Base-by-base conservation (phyloP, 345 rosid genomes). In the Gossypium raimondii region DNA sequence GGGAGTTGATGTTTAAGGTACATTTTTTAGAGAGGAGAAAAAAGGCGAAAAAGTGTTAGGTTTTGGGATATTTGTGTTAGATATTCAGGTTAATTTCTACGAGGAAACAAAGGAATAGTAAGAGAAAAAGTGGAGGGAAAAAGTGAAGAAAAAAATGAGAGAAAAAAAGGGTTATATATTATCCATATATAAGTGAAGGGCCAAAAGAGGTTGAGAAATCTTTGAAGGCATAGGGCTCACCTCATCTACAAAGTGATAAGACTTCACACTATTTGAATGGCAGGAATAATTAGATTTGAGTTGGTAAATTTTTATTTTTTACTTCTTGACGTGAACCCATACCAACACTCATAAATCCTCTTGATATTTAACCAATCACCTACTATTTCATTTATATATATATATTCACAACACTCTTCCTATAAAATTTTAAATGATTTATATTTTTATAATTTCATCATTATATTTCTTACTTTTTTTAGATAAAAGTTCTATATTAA, bases 131-230 rank as follows among this genome's bases (percentile, higher is more conserved):
- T 9, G 76, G 27, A 61, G 25, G 55, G 3, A 9, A 17, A 13
- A 16, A 29, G 38, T 29, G 38, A 29, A 0, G 38, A 4, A 29
- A 3, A 29, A 34, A 34, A 34, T 2, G 14, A 41, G 43, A 16
- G 5, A 17, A 8, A 11, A 66, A 73, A 38, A 25, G 57, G 47
- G 67, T 53, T 73, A 1, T 79, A 78, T 66, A 10, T 79, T 81
- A 79, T 85, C 87, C 80, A 76, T 17, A 75, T 74, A 85, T 75
- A 85, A 85, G 85, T 41, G 87, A 87, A 85, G 88, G 90, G 85
- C 83, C 78, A 76, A 76, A 78, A 85, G 80, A 44, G 85, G 73
- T 45, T 4, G 78, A 77, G 85, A 79, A 75, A 83, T 83, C 84
- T 73, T 73, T 58, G 7, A 57, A 68, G n/a, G 24, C 17, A 51